Evolutionary conservation across 345 rosid genomes (phyloP).

Genomic region (Tarenaya hassleriana): DNA sequence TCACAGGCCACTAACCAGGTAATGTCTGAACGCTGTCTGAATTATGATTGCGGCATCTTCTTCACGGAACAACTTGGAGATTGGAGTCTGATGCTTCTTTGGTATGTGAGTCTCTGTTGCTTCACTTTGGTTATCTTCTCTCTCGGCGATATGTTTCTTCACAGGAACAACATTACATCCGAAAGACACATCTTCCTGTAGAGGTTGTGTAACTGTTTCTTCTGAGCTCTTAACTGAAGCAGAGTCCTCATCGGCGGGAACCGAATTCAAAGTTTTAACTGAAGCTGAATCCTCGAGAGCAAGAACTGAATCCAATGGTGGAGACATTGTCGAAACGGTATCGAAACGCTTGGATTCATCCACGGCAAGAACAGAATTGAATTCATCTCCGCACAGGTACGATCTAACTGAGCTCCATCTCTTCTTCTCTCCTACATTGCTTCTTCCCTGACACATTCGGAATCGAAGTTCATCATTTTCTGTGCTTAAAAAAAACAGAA

Average conservation of each 20-base stretch:
- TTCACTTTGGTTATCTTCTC: constrained; percentile 27
- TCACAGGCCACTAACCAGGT: constrained; percentile 36
- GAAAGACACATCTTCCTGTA: neutral
- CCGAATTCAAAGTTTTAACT: constrained; percentile 51
- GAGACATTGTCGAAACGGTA: constrained; percentile 40
- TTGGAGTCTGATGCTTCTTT: constrained; percentile 39
- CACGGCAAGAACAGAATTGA: constrained; percentile 67
- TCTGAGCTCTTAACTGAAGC: constrained; percentile 24
- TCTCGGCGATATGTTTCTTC: too few relatives aligned
- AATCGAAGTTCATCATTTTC: neutral
- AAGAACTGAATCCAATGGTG: constrained; percentile 14
- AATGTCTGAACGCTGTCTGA: constrained; percentile 65
- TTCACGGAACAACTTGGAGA: constrained; percentile 40
- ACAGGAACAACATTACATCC: neutral
- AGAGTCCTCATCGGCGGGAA: constrained; percentile 11
- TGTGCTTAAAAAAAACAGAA: neutral
- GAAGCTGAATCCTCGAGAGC: constrained; percentile 82
- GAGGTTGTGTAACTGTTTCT: constrained; percentile 29
- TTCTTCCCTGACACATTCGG: constrained; percentile 40
- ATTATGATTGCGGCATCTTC: constrained; percentile 74
- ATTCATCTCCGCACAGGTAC: constrained; percentile 71
- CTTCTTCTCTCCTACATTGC: constrained; percentile 41
- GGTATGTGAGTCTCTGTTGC: constrained; percentile 25
- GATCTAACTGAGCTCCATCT: constrained; percentile 65
- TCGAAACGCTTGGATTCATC: constrained; percentile 69